Evolutionary conservation across 2,329 filamentous ascomycete species (phyloP).

Genomic region (Neonectria coccinea): DNA sequence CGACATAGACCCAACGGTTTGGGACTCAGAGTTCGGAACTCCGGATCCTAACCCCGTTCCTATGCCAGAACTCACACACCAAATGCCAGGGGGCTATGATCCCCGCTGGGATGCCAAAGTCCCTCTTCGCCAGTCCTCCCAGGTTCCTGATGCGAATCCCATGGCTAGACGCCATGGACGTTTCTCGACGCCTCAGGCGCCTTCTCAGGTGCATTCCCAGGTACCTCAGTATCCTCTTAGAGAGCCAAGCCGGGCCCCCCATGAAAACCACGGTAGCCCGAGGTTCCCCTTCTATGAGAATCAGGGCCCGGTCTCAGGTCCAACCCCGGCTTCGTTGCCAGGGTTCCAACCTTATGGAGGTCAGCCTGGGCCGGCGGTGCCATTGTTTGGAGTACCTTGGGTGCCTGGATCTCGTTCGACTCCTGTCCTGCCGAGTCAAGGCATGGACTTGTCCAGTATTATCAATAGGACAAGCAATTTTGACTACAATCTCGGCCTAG

Average conservation of each 20-base stretch:
- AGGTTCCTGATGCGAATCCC: conserved; percentile 1
- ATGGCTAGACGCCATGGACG: conserved; percentile 4
- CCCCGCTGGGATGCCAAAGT: conserved; percentile 28
- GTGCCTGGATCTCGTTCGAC: conserved; percentile 16
- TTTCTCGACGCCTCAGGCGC: neutral
- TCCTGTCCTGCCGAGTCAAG: conserved; percentile 1
- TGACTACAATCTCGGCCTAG: conserved; percentile 52
- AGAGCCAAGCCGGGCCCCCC: neutral
- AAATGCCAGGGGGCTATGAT: conserved; percentile 35
- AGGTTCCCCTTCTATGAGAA: neutral
- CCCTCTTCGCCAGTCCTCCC: conserved; percentile 9
- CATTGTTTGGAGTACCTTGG: conserved; percentile 3
- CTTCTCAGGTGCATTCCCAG: neutral
- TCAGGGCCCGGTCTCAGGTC: neutral
- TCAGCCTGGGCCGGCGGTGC: neutral
- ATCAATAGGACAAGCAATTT: conserved; percentile 54
- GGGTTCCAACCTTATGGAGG: neutral
- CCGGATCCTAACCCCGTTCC: neutral
- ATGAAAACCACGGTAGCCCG: neutral
- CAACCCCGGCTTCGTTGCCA: neutral
- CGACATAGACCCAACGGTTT: neutral
- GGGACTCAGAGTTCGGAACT: conserved; percentile 10
- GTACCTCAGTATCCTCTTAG: neutral
- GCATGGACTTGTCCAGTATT: conserved; percentile 47
- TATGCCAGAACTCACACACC: conserved; percentile 5